Percentiles rank a stretch among this genome's conserved stretches.
phyloP scores from a whole-genome alignment of 495 filamentous ascomycete species.

The Penicillium pancosmium region DNA sequence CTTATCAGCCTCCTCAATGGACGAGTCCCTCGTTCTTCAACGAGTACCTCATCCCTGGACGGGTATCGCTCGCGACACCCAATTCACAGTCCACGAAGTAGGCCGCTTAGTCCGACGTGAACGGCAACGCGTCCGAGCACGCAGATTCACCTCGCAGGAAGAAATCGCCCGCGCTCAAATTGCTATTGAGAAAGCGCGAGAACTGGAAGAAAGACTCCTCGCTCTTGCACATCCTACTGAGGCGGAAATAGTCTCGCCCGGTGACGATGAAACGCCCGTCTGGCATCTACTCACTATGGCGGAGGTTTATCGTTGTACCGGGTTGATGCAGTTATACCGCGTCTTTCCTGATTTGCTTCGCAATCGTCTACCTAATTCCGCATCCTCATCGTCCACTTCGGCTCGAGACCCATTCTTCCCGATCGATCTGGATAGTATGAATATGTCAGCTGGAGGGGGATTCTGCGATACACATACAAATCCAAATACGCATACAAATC shows the following conservation, averaged over 20 bases:
- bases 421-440: conserved; percentile 31
- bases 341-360: conserved; percentile 55
- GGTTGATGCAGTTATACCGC: conserved; percentile 57
- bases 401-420: conserved; percentile 34
- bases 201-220: conserved; percentile 55
- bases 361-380: conserved; percentile 37
- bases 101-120: conserved; percentile 55
- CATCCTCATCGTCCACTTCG: neutral
- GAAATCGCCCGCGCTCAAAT: conserved; percentile 45
- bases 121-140: conserved; percentile 42
- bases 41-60: conserved; percentile 62
- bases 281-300: conserved; percentile 60
- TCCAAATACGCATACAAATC: neutral
- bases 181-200: conserved; percentile 48
- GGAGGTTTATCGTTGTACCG: conserved; percentile 58
- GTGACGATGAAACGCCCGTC: conserved; percentile 58
- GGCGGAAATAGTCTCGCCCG: conserved; percentile 54
- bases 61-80: conserved; percentile 56
- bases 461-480: conserved; percentile 15
- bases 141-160: conserved; percentile 39
- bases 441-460: conserved; percentile 25
- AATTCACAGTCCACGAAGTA: conserved; percentile 57
- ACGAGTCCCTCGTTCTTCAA: conserved; percentile 39
- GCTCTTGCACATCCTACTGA: conserved; percentile 50
- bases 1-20: conserved; percentile 14